A percentile compares a stretch with the other conserved stretches of the same genome.
phyloP scores from a whole-genome alignment of 192 early-diverging fungal genomes.

The Allomyces macrogynus region DNA sequence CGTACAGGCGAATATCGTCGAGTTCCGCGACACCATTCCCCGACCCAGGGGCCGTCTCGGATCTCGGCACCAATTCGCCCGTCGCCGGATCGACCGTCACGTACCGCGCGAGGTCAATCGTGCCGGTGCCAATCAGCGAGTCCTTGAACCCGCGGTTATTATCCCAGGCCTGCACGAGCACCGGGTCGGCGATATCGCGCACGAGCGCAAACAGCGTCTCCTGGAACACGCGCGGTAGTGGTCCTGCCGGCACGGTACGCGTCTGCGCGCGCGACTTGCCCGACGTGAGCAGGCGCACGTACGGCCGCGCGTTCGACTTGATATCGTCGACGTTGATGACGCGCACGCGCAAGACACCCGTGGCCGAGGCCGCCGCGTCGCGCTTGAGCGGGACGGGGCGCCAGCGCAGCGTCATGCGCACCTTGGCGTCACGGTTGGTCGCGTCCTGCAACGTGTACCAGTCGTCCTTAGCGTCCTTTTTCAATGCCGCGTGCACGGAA shows the following conservation, averaged over 20 bases:
- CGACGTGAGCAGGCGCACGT: constrained; percentile 48
- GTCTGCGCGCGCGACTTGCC: constrained; percentile 48
- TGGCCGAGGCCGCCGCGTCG: constrained; percentile 34
- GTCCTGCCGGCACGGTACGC: constrained; percentile 8
- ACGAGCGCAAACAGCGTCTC: constrained; percentile 70
- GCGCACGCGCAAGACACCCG: constrained; percentile 60
- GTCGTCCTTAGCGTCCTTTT: constrained; percentile 23
- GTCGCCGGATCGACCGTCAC: not conserved
- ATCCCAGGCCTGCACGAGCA: constrained; percentile 67
- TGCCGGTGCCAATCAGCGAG: constrained; percentile 46
- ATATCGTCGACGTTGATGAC: constrained; percentile 51
- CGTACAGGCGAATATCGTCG: not conserved
- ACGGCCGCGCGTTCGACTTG: constrained; percentile 56
- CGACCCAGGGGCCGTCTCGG: not conserved
- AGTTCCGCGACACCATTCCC: not conserved
- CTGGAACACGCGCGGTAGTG: constrained; percentile 54
- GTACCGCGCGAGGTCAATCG: not conserved
- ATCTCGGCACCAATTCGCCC: not conserved
- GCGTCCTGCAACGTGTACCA: constrained; percentile 41
- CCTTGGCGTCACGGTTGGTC: constrained; percentile 26
- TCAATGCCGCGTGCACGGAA: constrained; percentile 16
- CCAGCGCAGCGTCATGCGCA: constrained; percentile 42
- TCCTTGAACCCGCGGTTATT: constrained; percentile 73
- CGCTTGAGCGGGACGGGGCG: constrained; percentile 59
- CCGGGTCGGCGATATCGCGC: constrained; percentile 46